phyloP scores from a whole-genome alignment of 768 basidiomycete species.

The Tulasnella sp. region DNA sequence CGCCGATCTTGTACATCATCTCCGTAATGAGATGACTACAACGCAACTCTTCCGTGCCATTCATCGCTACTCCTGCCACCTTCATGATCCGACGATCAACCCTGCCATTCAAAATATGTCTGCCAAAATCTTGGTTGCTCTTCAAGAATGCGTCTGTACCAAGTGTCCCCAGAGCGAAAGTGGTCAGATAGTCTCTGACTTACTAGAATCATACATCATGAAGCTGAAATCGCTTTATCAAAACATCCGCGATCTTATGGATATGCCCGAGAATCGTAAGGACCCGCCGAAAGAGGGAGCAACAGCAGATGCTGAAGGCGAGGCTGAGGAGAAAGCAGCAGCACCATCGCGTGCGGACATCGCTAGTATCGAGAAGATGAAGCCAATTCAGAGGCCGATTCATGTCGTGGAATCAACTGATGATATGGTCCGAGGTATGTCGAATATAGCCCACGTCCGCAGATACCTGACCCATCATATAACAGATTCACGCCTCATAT shows the following conservation, averaged over 20 bases:
- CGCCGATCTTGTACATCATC: constrained; percentile 87
- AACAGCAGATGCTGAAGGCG: constrained; percentile 19
- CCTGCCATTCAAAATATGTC: constrained; percentile 78
- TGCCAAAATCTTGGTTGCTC: constrained; percentile 82
- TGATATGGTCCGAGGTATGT: constrained; percentile 63
- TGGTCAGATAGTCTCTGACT: constrained; percentile 50
- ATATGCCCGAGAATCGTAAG: constrained; percentile 21
- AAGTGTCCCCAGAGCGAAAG: constrained; percentile 64
- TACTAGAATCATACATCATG: constrained; percentile 74
- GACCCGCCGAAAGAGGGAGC: constrained; percentile 28
- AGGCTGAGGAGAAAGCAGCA: neutral
- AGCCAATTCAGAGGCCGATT: constrained; percentile 66
- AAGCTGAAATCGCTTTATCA: constrained; percentile 69
- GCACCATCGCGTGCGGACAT: constrained; percentile 32
- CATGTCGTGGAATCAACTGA: constrained; percentile 74
- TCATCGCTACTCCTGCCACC: constrained; percentile 70
- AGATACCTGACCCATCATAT: no score
- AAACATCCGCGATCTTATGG: constrained; percentile 43
- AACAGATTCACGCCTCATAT: no score
- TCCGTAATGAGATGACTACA: constrained; percentile 66
- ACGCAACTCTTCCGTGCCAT: constrained; percentile 66
- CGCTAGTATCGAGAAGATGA: constrained; percentile 65
- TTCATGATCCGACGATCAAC: constrained; percentile 76
- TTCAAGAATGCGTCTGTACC: constrained; percentile 65
- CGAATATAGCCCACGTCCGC: no score